These are phyloP conservation scores for Xylaria palmicola DNA, from an alignment of 495 filamentous ascomycete genomes.

Conservation along the genomic window DNA sequence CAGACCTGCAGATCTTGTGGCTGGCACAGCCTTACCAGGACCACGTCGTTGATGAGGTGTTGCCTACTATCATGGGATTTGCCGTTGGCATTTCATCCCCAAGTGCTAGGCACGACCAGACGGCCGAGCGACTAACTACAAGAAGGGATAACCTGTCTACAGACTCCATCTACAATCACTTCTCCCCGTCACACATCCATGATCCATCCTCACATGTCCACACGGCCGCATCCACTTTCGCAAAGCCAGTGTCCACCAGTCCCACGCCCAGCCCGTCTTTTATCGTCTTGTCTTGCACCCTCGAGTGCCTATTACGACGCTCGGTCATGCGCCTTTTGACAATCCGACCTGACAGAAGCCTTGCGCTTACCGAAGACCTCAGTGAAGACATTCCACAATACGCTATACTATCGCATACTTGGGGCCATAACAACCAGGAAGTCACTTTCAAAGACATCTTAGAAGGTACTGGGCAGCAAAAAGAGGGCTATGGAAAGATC, in stretches of 20 bases:
- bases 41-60: neutral
- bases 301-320: neutral
- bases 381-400: slow-evolving; percentile 20
- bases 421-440: slow-evolving; percentile 26
- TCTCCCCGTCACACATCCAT: neutral
- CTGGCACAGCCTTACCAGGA: neutral
- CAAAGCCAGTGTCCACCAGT: slow-evolving; percentile 4
- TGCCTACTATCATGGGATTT: neutral
- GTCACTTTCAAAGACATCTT: slow-evolving; percentile 28
- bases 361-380: neutral
- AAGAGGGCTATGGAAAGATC: slow-evolving; percentile 25
- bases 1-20: neutral
- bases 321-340: neutral
- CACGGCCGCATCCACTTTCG: neutral
- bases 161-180: too few relatives aligned
- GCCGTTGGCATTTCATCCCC: neutral
- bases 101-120: neutral
- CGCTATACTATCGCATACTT: slow-evolving; percentile 31
- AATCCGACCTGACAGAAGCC: neutral
- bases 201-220: too few relatives aligned
- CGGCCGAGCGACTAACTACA: neutral
- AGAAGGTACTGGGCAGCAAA: slow-evolving; percentile 7
- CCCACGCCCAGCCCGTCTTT: slow-evolving; percentile 1
- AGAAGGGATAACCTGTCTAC: too few relatives aligned
- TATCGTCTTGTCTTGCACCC: neutral